These are phyloP conservation scores for Dictyostelium intermedium DNA, from an alignment of 78 protist genomes.

Conservation along the genomic window DNA sequence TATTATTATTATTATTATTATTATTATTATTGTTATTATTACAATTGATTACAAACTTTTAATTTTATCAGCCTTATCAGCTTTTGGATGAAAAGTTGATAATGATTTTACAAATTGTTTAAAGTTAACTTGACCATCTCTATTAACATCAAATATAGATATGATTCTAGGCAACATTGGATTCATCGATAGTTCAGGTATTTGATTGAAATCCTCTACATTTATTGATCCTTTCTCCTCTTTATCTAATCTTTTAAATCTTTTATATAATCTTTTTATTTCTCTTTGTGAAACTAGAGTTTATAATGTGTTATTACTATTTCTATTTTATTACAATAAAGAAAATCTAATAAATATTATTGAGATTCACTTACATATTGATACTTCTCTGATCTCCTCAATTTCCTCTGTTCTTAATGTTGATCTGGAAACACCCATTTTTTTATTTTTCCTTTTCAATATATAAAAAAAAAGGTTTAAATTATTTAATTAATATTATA, in stretches of 20 bases:
- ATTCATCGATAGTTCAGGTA: conserved; percentile 88
- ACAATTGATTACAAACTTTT: conserved; percentile 10
- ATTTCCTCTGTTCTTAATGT: conserved; percentile 77
- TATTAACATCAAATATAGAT: conserved; percentile 66
- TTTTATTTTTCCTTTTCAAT: background rate
- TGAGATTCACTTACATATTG: conserved; percentile 48
- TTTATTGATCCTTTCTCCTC: conserved; percentile 72
- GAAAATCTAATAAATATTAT: no score
- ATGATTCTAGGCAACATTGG: conserved; percentile 84
- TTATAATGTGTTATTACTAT: background rate
- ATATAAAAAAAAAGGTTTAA: background rate
- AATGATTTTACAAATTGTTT: conserved; percentile 79
- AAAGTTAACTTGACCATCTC: conserved; percentile 78
- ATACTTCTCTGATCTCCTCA: conserved; percentile 33
- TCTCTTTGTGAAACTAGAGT: conserved; percentile 76
- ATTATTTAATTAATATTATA: background rate
- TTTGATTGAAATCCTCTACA: conserved; percentile 76
- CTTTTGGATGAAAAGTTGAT: conserved; percentile 70
- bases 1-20: background rate
- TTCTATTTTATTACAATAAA: background rate
- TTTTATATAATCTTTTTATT: conserved; percentile 75
- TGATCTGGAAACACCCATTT: conserved; percentile 74
- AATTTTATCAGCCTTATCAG: conserved; percentile 77
- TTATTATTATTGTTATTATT: no score
- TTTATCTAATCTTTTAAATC: conserved; percentile 85